phyloP scores from a whole-genome alignment of 495 filamentous ascomycete genomes.

The Cercophora samala region DNA sequence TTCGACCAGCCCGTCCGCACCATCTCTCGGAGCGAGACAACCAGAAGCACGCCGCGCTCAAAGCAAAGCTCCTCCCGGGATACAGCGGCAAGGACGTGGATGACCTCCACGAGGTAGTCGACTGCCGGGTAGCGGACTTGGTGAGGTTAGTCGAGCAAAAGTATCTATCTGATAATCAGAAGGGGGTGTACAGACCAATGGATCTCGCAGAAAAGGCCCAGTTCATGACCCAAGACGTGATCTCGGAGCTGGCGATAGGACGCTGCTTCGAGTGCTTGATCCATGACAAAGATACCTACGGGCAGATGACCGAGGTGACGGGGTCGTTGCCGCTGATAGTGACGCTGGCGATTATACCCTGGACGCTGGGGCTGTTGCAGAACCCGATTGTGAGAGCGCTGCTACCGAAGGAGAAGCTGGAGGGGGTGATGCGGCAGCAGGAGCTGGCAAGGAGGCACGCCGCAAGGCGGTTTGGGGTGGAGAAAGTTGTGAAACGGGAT shows the following conservation, averaged over 20 bases:
- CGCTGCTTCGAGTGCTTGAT: conserved; percentile 48
- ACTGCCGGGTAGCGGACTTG: conserved; percentile 44
- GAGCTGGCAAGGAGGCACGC: conserved; percentile 37
- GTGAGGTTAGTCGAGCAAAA: conserved; percentile 39
- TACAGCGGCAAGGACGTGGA: conserved; percentile 22
- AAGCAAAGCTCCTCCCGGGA: conserved; percentile 19
- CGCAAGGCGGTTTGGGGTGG: conserved; percentile 23
- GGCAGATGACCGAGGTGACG: conserved; percentile 43
- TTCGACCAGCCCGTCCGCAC: conserved; percentile 20
- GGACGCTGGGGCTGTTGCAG: conserved; percentile 30
- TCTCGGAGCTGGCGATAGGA: conserved; percentile 50
- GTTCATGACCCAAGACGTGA: conserved; percentile 52
- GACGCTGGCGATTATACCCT: conserved; percentile 23
- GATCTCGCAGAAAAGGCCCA: conserved; percentile 44
- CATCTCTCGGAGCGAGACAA: conserved; percentile 24
- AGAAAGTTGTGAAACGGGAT: conserved; percentile 16
- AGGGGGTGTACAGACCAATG: conserved; percentile 26
- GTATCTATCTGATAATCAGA: conserved; percentile 37
- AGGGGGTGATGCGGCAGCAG: conserved; percentile 32
- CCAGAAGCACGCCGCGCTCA: conserved; percentile 17
- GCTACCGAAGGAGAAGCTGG: conserved; percentile 53
- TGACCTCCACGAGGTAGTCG: conserved; percentile 21
- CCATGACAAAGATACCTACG: conserved; percentile 45
- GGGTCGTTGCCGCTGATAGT: conserved; percentile 32
- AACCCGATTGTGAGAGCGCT: conserved; percentile 43